phyloP scores from a whole-genome alignment of 257 asterid species.

The Eustoma russellianum region DNA sequence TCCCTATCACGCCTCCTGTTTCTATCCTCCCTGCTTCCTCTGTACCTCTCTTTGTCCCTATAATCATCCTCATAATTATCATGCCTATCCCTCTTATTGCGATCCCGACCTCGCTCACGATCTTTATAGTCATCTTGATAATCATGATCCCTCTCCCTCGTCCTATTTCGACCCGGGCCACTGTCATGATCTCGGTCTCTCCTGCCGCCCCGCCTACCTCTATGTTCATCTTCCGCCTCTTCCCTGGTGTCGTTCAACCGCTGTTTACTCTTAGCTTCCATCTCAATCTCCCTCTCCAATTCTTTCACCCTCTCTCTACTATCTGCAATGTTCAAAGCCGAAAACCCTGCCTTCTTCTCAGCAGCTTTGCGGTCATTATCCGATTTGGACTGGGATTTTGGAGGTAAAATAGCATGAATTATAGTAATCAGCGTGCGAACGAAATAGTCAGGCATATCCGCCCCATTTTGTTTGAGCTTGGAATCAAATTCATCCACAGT shows the following conservation, averaged over 20 bases:
- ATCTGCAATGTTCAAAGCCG: slow-evolving; percentile 63
- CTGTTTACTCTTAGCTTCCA: slow-evolving; percentile 37
- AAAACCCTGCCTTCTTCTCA: slow-evolving; percentile 28
- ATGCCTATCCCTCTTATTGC: slow-evolving; percentile 22
- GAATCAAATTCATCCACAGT: slow-evolving; percentile 50
- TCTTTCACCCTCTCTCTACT: slow-evolving; percentile 64
- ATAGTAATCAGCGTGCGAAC: slow-evolving; percentile 71
- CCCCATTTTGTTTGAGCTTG: slow-evolving; percentile 56
- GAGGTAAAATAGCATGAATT: slow-evolving; percentile 80
- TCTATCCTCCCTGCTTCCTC: slow-evolving; percentile 22
- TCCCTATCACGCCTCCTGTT: slow-evolving; percentile 15
- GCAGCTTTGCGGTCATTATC: slow-evolving; percentile 26
- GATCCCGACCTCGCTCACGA: slow-evolving; percentile 22
- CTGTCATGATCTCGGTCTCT: slow-evolving; percentile 3
- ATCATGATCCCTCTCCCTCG: slow-evolving; percentile 11
- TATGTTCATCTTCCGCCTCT: slow-evolving; percentile 22
- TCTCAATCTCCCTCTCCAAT: slow-evolving; percentile 74
- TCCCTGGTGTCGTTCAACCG: slow-evolving; percentile 22
- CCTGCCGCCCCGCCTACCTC: slow-evolving; percentile 12
- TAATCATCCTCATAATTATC: slow-evolving; percentile 8
- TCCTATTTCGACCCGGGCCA: slow-evolving; percentile 13
- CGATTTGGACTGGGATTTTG: slow-evolving; percentile 29
- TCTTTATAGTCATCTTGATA: slow-evolving; percentile 1
- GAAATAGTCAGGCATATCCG: slow-evolving; percentile 86
- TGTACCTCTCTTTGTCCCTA: slow-evolving; percentile 16